Base-by-base conservation (phyloP, 1,139 yeast genomes). In the Hansenula anomala region DNA sequence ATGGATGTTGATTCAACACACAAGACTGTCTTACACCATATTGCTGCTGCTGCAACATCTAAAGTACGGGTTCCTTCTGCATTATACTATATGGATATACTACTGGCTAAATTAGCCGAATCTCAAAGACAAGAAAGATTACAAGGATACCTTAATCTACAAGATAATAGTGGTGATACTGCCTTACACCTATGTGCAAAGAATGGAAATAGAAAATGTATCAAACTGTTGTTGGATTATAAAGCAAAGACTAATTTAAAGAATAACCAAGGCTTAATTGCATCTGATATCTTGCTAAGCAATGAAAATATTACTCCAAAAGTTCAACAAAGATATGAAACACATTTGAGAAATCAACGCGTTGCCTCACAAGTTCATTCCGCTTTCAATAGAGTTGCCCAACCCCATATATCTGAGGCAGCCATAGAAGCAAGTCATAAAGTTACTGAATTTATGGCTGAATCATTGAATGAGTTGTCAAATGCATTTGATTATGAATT, bases 121-220 rank as follows among this genome's bases (percentile, higher is more conserved):
- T 65, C 71, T 18, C 73, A 75, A 36, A 69, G 79, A 3, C 61
- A 64, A 47, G 75, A 72, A 37, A 60, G 75, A 30, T 63, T 78
- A 13, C 64, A 68, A 16, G 63, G 66, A 19, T 79, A 87, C 51
- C 66, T 88, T 34, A 85, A 89, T 57, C 78, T 79, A 39, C 94
- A 84, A 51, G 97, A 92, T 58, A 62, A 67, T 23, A 79, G 82
- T 49, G 97, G 97, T 1, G 88, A 90, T 56, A 86, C 96, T 0
- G 95, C 96, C 0, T 67, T 89, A 41, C 96, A 90, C 53, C 73
- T 90, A 33, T 83, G 92, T 23, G 85, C 95, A 2, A 75, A 78
- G 40, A 78, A 83, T 54, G 75, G 83, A 33, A 87, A 92, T 39
- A 77, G 80, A 49, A 79, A 80, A 53, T 79, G 92, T 46, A 83